Conservation (phyloP, 2,329 filamentous ascomycete species). For the Colletotrichum cereale region DNA sequence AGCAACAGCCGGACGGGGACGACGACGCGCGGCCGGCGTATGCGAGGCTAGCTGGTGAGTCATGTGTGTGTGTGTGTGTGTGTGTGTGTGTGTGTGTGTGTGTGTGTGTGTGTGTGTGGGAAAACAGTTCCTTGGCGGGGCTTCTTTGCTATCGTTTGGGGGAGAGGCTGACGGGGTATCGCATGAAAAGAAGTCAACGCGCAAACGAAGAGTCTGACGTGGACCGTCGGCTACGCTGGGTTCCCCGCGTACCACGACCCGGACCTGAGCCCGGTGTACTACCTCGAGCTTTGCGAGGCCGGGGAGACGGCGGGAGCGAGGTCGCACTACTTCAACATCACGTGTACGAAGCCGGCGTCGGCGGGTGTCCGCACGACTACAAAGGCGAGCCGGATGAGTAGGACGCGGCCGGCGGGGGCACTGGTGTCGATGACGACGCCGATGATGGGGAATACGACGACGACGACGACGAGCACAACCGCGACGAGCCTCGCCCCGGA, state of each 20-base stretch:
- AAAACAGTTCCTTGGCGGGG: no score
- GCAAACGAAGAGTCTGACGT: neutral
- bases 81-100: no score
- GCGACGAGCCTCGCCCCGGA: neutral
- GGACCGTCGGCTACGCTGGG: neutral
- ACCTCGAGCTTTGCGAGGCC: neutral
- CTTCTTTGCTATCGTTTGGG: no score
- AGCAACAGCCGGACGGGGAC: neutral
- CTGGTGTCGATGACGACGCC: neutral
- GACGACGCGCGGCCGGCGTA: neutral
- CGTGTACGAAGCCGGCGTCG: neutral
- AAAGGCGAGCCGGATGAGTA: neutral
- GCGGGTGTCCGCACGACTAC: neutral
- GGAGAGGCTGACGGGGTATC: neutral
- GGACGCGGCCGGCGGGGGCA: neutral
- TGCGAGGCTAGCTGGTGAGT: conserved; percentile 8
- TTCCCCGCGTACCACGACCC: neutral
- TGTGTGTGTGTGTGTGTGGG: no score
- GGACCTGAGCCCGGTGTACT: conserved; percentile 10
- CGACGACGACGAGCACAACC: neutral
- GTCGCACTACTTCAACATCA: conserved; percentile 23
- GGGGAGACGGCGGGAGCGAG: neutral
- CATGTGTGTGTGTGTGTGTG: no score
- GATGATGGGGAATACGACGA: neutral
- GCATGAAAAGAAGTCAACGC: neutral